Conservation (phyloP, 192 early-diverging fungal genomes). For the Geranomyces variabilis region DNA sequence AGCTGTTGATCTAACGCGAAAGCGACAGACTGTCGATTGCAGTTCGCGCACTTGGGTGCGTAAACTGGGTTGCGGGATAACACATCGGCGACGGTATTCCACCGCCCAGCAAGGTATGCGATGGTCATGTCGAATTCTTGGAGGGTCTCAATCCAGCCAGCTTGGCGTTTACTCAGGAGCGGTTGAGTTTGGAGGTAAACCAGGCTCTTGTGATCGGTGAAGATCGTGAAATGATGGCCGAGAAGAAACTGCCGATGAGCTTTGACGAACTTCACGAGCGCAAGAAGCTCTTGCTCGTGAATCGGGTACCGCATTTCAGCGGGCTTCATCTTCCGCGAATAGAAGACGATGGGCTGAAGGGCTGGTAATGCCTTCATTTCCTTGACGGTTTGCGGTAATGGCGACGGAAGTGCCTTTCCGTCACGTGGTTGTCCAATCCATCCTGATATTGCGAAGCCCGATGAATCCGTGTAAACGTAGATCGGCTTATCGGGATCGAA, state of each 20-base stretch:
- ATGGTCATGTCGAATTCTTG: constrained; percentile 22
- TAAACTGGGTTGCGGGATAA: constrained; percentile 25
- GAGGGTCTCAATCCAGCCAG: constrained; percentile 31
- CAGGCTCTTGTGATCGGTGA: constrained; percentile 46
- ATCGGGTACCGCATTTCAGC: constrained; percentile 18
- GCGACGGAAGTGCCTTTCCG: neutral
- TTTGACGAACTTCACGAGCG: constrained; percentile 10
- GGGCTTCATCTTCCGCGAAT: too few relatives aligned
- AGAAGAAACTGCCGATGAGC: neutral
- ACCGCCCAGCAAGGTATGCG: constrained; percentile 25
- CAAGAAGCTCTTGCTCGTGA: constrained; percentile 25
- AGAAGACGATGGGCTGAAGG: constrained; percentile 8
- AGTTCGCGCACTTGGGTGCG: constrained; percentile 12
- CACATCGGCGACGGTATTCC: constrained; percentile 39
- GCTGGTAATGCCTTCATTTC: neutral
- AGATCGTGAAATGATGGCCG: too few relatives aligned
- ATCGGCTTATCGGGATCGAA: too few relatives aligned
- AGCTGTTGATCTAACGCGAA: too few relatives aligned
- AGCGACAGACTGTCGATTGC: too few relatives aligned
- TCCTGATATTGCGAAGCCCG: constrained; percentile 3
- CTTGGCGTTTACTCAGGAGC: constrained; percentile 37
- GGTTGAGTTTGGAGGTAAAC: constrained; percentile 39
- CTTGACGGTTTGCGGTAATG: constrained; percentile 2
- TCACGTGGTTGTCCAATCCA: too few relatives aligned
- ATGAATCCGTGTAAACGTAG: too few relatives aligned